phyloP scores from a whole-genome alignment of 352 stramenopile genomes.

The Pythium dissotocum region DNA sequence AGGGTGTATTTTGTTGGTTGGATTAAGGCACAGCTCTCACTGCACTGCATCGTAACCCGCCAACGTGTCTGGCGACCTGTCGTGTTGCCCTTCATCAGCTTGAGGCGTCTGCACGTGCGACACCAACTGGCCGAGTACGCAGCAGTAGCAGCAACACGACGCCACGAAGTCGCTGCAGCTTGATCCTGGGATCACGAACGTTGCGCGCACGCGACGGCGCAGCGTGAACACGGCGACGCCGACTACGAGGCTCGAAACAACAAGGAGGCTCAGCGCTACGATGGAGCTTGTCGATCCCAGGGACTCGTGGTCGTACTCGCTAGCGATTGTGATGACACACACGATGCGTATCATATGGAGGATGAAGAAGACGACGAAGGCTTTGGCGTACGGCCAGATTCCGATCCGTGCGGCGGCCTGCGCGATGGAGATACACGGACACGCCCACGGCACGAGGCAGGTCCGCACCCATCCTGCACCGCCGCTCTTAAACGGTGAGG shows the following conservation, averaged over 20 bases:
- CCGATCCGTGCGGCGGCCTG: slow-evolving; percentile 19
- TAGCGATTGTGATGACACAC: background rate
- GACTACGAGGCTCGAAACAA: slow-evolving; percentile 9
- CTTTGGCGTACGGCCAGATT: slow-evolving; percentile 13
- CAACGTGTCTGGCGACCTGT: slow-evolving; percentile 4
- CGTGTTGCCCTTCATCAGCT: background rate
- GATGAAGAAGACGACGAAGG: slow-evolving; percentile 19
- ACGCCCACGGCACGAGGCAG: slow-evolving; percentile 21
- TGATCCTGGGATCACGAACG: slow-evolving; percentile 14
- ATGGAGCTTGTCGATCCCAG: background rate
- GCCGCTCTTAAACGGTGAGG: slow-evolving; percentile 8
- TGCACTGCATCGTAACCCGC: background rate
- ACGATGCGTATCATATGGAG: slow-evolving; percentile 17
- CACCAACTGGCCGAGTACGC: slow-evolving; percentile 15
- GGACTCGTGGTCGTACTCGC: slow-evolving; percentile 2
- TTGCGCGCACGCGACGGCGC: slow-evolving; percentile 1
- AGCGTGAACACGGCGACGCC: slow-evolving; percentile 1
- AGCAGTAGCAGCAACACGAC: slow-evolving; percentile 16
- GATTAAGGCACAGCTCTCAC: background rate
- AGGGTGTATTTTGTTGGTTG: no score
- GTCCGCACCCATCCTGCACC: slow-evolving; percentile 12
- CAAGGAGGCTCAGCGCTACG: slow-evolving; percentile 1
- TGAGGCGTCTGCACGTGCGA: slow-evolving; percentile 13
- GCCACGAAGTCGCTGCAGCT: background rate
- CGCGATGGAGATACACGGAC: slow-evolving; percentile 23